Percentiles rank a stretch among this genome's conserved stretches.
Conservation (phyloP, 1,284 basidiomycete genomes). For the Exsudoporus floridanus region DNA sequence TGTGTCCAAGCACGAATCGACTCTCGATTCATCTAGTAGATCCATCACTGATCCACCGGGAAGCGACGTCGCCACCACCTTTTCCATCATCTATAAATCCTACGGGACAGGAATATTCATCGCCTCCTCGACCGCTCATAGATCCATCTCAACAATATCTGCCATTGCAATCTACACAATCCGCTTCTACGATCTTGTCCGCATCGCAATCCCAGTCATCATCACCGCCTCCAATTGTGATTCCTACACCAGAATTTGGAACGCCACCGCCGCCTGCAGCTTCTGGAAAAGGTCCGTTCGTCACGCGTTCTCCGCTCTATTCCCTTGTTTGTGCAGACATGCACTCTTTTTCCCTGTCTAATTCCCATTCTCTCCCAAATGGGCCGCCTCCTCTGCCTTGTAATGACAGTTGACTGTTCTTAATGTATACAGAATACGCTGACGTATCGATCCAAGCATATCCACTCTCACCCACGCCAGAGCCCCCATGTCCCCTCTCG, state of each 20-base stretch:
- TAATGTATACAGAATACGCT: slow-evolving; percentile 11
- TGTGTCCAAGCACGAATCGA: neutral
- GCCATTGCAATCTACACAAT: neutral
- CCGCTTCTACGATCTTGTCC: neutral
- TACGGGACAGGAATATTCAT: neutral
- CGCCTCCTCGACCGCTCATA: neutral
- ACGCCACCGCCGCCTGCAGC: neutral
- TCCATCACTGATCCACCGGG: neutral
- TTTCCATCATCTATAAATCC: neutral
- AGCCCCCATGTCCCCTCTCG: neutral
- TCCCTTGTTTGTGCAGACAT: neutral
- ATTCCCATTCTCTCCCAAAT: neutral
- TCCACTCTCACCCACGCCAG: neutral
- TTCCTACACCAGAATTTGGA: neutral
- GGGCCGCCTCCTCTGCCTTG: neutral
- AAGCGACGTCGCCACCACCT: neutral
- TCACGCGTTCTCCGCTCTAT: neutral
- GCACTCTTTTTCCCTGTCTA: neutral
- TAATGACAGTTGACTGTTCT: neutral
- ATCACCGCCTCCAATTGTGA: neutral
- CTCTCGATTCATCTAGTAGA: neutral
- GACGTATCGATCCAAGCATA: slow-evolving; percentile 16
- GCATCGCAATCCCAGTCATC: neutral
- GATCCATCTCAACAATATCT: neutral
- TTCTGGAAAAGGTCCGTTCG: slow-evolving; percentile 10